phyloP scores from a whole-genome alignment of 495 filamentous ascomycete species.

The Trichocladium antarcticum region DNA sequence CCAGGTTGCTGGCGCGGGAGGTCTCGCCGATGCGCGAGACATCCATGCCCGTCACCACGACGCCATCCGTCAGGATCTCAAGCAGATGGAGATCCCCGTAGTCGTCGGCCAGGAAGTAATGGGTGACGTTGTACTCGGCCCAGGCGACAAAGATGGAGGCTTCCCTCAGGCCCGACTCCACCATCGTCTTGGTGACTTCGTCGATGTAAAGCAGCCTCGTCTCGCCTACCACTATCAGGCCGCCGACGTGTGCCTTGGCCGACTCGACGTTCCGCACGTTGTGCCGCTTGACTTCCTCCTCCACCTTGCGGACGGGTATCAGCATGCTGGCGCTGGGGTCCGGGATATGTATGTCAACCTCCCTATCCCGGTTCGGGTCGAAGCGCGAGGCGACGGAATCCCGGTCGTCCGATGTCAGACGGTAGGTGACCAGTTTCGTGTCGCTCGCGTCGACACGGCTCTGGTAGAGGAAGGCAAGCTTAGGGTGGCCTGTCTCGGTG shows the following conservation, averaged over 20 bases:
- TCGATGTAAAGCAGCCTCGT: conserved; percentile 74
- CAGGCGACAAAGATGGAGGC: conserved; percentile 78
- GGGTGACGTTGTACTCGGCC: conserved; percentile 66
- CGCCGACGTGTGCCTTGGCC: conserved; percentile 45
- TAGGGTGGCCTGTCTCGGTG: conserved; percentile 58
- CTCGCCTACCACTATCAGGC: conserved; percentile 75
- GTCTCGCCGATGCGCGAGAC: conserved; percentile 60
- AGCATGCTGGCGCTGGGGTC: conserved; percentile 68
- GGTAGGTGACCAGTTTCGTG: conserved; percentile 49
- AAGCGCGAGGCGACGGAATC: conserved; percentile 35
- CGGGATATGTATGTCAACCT: conserved; percentile 46
- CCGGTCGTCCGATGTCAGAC: conserved; percentile 42
- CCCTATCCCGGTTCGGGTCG: conserved; percentile 36
- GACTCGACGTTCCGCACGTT: conserved; percentile 38
- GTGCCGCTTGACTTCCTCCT: conserved; percentile 41
- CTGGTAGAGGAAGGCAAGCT: conserved; percentile 75
- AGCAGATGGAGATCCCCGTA: conserved; percentile 74
- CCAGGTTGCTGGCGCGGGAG: conserved; percentile 60
- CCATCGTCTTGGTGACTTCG: conserved; percentile 51
- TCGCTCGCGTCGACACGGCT: conserved; percentile 52
- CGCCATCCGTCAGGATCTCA: conserved; percentile 51
- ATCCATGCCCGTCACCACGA: conserved; percentile 39
- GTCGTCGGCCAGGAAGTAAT: conserved; percentile 82
- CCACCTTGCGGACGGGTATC: conserved; percentile 61
- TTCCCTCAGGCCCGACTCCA: conserved; percentile 52